phyloP scores from a whole-genome alignment of 139 green algal species.

The Asterochloris erici region DNA sequence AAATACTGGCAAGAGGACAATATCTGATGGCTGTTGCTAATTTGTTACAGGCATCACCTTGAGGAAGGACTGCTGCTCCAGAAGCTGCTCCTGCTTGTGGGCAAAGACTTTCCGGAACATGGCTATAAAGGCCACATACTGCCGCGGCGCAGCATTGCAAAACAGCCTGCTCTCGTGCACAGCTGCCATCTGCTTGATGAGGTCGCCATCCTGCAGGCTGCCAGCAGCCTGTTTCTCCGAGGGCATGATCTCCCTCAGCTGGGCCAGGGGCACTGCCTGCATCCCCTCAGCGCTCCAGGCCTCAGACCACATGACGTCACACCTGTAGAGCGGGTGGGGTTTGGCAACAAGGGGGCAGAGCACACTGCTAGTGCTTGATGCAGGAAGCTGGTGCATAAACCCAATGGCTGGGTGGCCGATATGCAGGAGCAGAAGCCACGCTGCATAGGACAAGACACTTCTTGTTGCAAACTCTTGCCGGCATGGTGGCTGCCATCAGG shows the following conservation, averaged over 20 bases:
- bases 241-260: not conserved
- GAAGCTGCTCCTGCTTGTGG: constrained; percentile 44
- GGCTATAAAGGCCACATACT: constrained; percentile 57
- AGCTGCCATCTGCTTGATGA: constrained; percentile 21
- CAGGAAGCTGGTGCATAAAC: too few relatives aligned
- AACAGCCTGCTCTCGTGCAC: constrained; percentile 21
- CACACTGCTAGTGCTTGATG: too few relatives aligned
- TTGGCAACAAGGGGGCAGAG: not conserved
- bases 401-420: too few relatives aligned
- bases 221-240: not conserved
- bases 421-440: too few relatives aligned
- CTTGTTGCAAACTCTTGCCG: too few relatives aligned
- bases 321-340: constrained; percentile 14
- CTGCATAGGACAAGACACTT: too few relatives aligned
- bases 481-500: not conserved
- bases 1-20: too few relatives aligned
- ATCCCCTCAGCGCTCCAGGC: constrained; percentile 40
- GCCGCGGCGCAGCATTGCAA: constrained; percentile 36
- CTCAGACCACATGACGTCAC: constrained; percentile 60
- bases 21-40: too few relatives aligned
- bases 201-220: not conserved
- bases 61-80: constrained; percentile 30
- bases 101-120: constrained; percentile 50
- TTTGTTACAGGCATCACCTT: not conserved
- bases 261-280: constrained; percentile 16